These are phyloP conservation scores for Naganishia friedmannii DNA, from an alignment of 768 basidiomycete species.

Conservation along the genomic window DNA sequence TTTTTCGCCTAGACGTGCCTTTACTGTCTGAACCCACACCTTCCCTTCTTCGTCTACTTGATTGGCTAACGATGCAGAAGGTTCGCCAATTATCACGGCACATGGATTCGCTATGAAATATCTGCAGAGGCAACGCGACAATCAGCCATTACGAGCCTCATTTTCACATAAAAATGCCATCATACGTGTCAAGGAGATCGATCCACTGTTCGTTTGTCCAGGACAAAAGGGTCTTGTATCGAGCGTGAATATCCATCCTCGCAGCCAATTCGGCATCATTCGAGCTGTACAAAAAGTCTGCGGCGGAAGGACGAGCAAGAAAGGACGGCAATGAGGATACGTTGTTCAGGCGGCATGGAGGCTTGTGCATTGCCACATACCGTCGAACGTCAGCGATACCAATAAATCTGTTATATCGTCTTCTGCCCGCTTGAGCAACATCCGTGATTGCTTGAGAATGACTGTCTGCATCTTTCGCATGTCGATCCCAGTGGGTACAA, in stretches of 20 bases:
- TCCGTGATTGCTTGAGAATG: conserved; percentile 80
- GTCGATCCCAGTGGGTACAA: conserved; percentile 73
- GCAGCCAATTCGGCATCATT: conserved; percentile 70
- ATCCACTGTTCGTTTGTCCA: conserved; percentile 80
- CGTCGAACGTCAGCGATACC: conserved; percentile 4
- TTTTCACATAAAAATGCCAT: conserved; percentile 39
- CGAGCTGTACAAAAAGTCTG: conserved; percentile 80
- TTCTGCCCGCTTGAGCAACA: conserved; percentile 56
- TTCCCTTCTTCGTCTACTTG: conserved; percentile 78
- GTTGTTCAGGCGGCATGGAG: background rate
- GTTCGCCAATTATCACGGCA: conserved; percentile 77
- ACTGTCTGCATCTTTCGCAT: conserved; percentile 86
- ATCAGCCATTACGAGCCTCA: background rate
- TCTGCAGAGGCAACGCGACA: conserved; percentile 53
- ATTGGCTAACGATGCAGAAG: conserved; percentile 76
- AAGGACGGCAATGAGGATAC: background rate
- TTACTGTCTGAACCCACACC: conserved; percentile 67
- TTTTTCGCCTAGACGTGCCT: conserved; percentile 68
- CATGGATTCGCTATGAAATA: conserved; percentile 73
- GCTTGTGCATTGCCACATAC: background rate
- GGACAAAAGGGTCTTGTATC: conserved; percentile 64
- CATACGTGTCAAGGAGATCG: conserved; percentile 59
- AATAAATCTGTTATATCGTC: conserved; percentile 40
- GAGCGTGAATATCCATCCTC: conserved; percentile 73
- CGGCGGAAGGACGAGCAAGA: background rate